These are phyloP conservation scores for Ceratocystis destructans DNA, from an alignment of 2,329 filamentous ascomycete genomes.

Conservation along the genomic window DNA sequence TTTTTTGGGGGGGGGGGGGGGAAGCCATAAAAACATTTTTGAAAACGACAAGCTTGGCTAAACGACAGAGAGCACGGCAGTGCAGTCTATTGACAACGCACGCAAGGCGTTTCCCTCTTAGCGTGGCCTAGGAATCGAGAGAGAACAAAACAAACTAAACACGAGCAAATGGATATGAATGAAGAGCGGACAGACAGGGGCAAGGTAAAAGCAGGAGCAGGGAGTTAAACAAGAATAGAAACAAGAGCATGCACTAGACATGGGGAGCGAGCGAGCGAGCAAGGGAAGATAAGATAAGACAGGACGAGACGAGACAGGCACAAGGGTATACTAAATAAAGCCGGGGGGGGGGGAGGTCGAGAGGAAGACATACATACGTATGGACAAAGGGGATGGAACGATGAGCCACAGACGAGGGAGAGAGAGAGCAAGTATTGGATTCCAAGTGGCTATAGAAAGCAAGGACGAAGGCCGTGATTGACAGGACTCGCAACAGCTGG, in stretches of 20 bases:
- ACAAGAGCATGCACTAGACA: background rate
- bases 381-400: background rate
- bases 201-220: background rate
- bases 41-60: background rate
- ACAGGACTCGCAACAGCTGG: too few species aligned
- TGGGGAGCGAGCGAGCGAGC: background rate
- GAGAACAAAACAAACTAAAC: background rate
- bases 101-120: background rate
- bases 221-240: conserved; percentile 1
- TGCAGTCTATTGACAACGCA: background rate
- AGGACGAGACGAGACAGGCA: background rate
- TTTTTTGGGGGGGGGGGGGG: background rate
- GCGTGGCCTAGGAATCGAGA: background rate
- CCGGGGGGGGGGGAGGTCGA: background rate
- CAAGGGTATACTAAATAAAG: background rate
- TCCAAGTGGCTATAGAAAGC: too few species aligned
- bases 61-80: background rate
- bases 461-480: too few species aligned
- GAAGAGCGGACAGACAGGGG: background rate
- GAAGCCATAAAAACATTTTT: background rate
- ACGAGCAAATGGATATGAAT: background rate
- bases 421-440: too few species aligned
- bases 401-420: too few species aligned
- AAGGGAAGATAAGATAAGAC: background rate
- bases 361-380: background rate